These are phyloP conservation scores for Chrysoporthe puriensis DNA, from an alignment of 2,329 filamentous ascomycete genomes.

Conservation along the genomic window DNA sequence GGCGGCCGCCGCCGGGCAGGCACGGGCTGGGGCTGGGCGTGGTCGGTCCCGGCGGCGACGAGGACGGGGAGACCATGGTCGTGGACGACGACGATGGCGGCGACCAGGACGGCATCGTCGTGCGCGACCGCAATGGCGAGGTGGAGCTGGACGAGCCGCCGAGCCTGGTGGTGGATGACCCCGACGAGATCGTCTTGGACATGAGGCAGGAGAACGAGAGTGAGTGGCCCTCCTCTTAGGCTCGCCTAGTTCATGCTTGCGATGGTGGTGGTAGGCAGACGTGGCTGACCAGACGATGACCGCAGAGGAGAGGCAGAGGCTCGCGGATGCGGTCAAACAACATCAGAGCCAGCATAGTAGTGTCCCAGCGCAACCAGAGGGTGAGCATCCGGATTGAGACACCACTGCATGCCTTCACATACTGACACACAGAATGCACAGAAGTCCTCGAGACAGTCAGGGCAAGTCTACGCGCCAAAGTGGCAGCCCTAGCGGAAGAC, in stretches of 20 bases:
- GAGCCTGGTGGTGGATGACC: conserved; percentile 55
- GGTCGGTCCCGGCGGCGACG: conserved; percentile 52
- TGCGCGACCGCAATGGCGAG: conserved; percentile 65
- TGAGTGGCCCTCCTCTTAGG: conserved; percentile 37
- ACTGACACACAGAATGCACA: conserved; percentile 35
- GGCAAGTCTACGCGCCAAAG: conserved; percentile 72
- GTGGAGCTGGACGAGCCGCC: conserved; percentile 63
- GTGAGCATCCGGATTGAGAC: conserved; percentile 45
- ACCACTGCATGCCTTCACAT: background rate
- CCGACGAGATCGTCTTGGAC: conserved; percentile 59
- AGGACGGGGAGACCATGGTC: conserved; percentile 55
- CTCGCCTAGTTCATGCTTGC: background rate
- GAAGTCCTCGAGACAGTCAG: conserved; percentile 73
- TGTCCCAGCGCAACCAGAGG: conserved; percentile 66
- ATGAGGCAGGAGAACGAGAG: conserved; percentile 61
- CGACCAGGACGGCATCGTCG: conserved; percentile 56
- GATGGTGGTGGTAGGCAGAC: too few relatives aligned
- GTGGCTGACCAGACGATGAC: background rate
- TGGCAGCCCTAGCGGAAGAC: conserved; percentile 76
- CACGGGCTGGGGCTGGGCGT: conserved; percentile 45
- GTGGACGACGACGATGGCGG: conserved; percentile 45
- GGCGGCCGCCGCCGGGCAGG: conserved; percentile 53
- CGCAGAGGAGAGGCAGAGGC: conserved; percentile 60
- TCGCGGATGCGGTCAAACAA: conserved; percentile 65
- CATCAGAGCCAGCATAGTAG: conserved; percentile 60